Evolutionary conservation across 2,329 filamentous ascomycete genomes (phyloP), one percentile per base, ranked within the genome.

Genomic region (Gremmenia infestans): DNA sequence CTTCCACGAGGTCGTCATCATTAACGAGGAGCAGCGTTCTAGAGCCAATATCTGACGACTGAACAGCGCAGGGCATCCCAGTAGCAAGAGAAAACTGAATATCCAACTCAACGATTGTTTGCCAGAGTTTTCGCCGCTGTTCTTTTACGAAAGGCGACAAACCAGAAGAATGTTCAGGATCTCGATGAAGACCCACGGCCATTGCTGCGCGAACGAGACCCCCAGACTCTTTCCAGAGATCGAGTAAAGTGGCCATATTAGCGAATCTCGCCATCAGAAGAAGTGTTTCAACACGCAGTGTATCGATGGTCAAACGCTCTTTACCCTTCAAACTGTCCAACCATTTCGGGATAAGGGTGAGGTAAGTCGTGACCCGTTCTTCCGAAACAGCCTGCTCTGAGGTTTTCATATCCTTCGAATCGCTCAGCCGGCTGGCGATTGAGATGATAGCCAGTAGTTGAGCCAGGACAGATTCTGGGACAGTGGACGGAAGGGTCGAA

Each of bases 121-220:
- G 74, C 82, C 81, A 84, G 0, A 84, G 62, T 3, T 81, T 74
- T 2, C 81, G 72, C 3, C 81, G 73, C 68, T 82, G 75, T 66
- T 85, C 81, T 4, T 76, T 73, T 19, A 73, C 71, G 50, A 78
- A 74, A 1, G 68, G 65, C 1, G 77, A 74, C 72, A 80, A 76
- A 17, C 73, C 70, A 8, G 72, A 69, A 6, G 81, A 73, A 48
- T 74, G 70, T 40, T 71, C 72, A 0, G 82, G 81, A 54, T 85
- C 81, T 5, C 79, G 75, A 63, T 84, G 80, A 8, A 84, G 71
- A 4, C 82, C 81, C 73, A 83, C 81, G 52, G 74, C 75, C 68
- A 83, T 78, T 51, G 80, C 81, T 8, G 74, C 74, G 4, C 81
- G 73, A 17, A 82, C 61, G 9, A 83, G 60, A 17, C 32, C 35